Conservation (phyloP, 2,329 filamentous ascomycete species). For the Beauveria pseudobassiana region DNA sequence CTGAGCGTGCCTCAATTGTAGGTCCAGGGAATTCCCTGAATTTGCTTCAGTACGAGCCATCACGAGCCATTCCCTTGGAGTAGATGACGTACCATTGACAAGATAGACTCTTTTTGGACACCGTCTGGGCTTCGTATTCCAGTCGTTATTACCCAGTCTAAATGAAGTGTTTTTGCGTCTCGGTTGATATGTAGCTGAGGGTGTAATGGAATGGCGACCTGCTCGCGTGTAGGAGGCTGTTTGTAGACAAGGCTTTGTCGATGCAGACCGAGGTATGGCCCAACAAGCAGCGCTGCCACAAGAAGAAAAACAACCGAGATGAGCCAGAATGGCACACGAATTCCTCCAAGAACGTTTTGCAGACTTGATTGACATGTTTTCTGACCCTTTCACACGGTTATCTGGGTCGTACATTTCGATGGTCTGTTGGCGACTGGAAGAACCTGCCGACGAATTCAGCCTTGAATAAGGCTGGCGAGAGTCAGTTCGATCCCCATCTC, state of each 20-base stretch:
- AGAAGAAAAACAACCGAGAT: neutral
- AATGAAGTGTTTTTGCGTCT: neutral
- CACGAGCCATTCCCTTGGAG: too few species aligned
- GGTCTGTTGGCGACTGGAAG: neutral
- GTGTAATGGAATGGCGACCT: slow-evolving; percentile 8
- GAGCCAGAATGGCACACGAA: neutral
- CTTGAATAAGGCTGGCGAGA: neutral
- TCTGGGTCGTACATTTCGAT: neutral
- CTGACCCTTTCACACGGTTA: neutral
- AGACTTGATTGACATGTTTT: neutral
- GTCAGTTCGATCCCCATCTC: neutral
- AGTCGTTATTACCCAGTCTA: slow-evolving; percentile 8
- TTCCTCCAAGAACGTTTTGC: neutral
- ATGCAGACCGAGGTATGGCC: neutral
- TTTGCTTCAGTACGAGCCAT: neutral
- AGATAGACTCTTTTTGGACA: slow-evolving; percentile 11
- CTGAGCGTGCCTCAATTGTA: slow-evolving; percentile 44
- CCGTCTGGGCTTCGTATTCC: slow-evolving; percentile 9
- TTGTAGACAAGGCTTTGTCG: neutral
- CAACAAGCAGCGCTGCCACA: neutral
- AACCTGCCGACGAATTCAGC: neutral
- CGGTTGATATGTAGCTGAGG: neutral
- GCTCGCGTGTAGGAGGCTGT: neutral
- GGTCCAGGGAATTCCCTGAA: slow-evolving; percentile 27
- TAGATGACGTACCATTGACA: slow-evolving; percentile 9